Percentiles rank a stretch among this genome's conserved stretches.
These are phyloP conservation scores for Colletotrichum sp. DNA, from an alignment of 2,329 filamentous ascomycete genomes.

Conservation along the genomic window DNA sequence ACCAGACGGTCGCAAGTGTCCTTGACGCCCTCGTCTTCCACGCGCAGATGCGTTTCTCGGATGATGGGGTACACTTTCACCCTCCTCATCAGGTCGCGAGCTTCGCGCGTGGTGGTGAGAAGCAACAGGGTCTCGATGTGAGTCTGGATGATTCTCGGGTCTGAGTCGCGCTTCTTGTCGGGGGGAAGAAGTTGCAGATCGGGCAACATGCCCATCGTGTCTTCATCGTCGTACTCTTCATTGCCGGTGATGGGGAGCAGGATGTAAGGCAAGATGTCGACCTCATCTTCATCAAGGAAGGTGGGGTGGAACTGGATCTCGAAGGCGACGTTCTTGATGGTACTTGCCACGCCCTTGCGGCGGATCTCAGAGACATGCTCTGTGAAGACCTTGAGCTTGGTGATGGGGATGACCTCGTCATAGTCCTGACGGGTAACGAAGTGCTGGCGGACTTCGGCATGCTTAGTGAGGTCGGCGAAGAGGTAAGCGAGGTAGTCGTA, in stretches of 20 bases:
- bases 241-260: constrained; percentile 85
- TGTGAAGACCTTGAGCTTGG: constrained; percentile 93
- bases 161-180: constrained; percentile 84
- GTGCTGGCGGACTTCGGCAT: constrained; percentile 75
- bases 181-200: constrained; percentile 89
- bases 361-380: constrained; percentile 85
- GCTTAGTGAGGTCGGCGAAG: constrained; percentile 90
- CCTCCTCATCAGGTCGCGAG: constrained; percentile 74
- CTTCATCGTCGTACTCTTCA: constrained; percentile 88
- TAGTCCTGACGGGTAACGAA: constrained; percentile 77
- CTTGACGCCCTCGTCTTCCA: constrained; percentile 78
- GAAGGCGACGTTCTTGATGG: constrained; percentile 93
- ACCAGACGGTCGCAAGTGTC: constrained; percentile 90
- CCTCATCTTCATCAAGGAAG: constrained; percentile 73
- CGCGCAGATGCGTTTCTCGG: constrained; percentile 80
- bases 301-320: constrained; percentile 74
- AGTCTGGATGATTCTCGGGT: constrained; percentile 78
- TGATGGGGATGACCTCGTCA: constrained; percentile 84
- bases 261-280: constrained; percentile 87
- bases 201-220: constrained; percentile 83
- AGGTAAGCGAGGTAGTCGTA: constrained; percentile 95
- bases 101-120: constrained; percentile 77
- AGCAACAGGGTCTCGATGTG: constrained; percentile 89
- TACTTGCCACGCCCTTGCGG: constrained; percentile 91
- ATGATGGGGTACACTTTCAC: constrained; percentile 90